phyloP scores from a whole-genome alignment of 805 yeast genomes.

The Teunomyces panamensis region DNA sequence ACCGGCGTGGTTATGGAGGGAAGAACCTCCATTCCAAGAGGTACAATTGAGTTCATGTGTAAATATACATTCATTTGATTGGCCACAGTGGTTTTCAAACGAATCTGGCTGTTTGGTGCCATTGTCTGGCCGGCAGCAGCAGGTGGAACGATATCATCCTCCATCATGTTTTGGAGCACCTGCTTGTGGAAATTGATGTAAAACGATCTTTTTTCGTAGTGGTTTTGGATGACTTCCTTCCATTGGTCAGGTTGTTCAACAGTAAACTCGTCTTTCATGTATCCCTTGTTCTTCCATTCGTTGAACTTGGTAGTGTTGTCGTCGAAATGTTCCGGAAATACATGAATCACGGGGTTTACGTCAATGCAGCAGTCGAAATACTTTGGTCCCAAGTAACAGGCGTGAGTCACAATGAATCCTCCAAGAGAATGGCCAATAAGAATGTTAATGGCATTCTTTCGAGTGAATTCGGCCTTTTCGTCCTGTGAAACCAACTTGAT shows the following conservation, averaged over 20 bases:
- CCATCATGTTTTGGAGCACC: not conserved
- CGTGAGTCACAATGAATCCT: slow-evolving; percentile 51
- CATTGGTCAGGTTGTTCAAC: not conserved
- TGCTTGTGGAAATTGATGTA: not conserved
- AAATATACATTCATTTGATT: not conserved
- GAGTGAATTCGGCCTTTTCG: slow-evolving; percentile 26
- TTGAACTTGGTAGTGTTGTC: not conserved
- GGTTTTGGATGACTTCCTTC: not conserved
- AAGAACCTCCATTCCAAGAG: not conserved
- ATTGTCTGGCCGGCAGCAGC: not conserved
- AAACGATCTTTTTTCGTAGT: not conserved
- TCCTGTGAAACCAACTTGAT: slow-evolving; percentile 44
- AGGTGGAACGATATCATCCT: slow-evolving; percentile 1
- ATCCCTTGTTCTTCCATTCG: slow-evolving; percentile 3
- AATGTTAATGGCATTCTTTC: slow-evolving; percentile 42
- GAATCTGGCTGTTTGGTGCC: not conserved
- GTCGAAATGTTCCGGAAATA: not conserved
- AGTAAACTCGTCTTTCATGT: not conserved
- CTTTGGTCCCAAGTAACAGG: slow-evolving; percentile 50
- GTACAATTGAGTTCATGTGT: not conserved
- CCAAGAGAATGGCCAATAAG: slow-evolving; percentile 77
- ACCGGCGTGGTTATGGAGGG: not conserved
- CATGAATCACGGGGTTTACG: slow-evolving; percentile 59
- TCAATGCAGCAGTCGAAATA: slow-evolving; percentile 52
- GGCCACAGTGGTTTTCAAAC: not conserved